Evolutionary conservation across 2,329 filamentous ascomycete genomes (phyloP).

Genomic region (Fusarium papillatum): DNA sequence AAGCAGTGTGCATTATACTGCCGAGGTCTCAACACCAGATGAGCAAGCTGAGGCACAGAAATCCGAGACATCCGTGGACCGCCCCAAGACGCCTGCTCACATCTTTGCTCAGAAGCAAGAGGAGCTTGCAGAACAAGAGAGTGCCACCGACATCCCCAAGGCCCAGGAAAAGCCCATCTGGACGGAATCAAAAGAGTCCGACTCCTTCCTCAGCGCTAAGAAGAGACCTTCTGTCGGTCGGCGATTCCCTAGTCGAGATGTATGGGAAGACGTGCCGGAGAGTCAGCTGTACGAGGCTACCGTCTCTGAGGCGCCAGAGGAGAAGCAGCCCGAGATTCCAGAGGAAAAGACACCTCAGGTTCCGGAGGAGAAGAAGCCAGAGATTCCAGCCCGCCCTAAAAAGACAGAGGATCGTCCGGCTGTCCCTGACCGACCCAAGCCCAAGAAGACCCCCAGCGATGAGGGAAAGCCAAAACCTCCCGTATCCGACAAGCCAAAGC

Average conservation of each 20-base stretch:
- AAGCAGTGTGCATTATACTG: slow-evolving; percentile 82
- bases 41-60: slow-evolving; percentile 52
- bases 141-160: slow-evolving; percentile 44
- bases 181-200: slow-evolving; percentile 58
- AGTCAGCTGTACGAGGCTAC: slow-evolving; percentile 85
- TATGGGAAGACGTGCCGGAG: slow-evolving; percentile 95
- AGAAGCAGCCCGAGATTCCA: slow-evolving; percentile 45
- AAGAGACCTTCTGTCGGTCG: slow-evolving; percentile 70
- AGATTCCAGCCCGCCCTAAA: slow-evolving; percentile 52
- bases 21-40: slow-evolving; percentile 87
- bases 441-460: slow-evolving; percentile 56
- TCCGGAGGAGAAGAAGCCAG: slow-evolving; percentile 42
- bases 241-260: slow-evolving; percentile 90
- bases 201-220: slow-evolving; percentile 58
- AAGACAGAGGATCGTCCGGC: slow-evolving; percentile 59
- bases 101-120: slow-evolving; percentile 77
- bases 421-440: slow-evolving; percentile 68
- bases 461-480: slow-evolving; percentile 56
- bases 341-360: slow-evolving; percentile 32
- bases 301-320: slow-evolving; percentile 59
- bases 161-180: slow-evolving; percentile 57
- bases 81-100: slow-evolving; percentile 70
- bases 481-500: slow-evolving; percentile 69
- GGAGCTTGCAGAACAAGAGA: slow-evolving; percentile 72
- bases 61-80: slow-evolving; percentile 49